Evolutionary conservation across 805 yeast genomes (phyloP), one percentile per base, ranked within the genome.

Genomic region (Hyphopichia homilentoma): DNA sequence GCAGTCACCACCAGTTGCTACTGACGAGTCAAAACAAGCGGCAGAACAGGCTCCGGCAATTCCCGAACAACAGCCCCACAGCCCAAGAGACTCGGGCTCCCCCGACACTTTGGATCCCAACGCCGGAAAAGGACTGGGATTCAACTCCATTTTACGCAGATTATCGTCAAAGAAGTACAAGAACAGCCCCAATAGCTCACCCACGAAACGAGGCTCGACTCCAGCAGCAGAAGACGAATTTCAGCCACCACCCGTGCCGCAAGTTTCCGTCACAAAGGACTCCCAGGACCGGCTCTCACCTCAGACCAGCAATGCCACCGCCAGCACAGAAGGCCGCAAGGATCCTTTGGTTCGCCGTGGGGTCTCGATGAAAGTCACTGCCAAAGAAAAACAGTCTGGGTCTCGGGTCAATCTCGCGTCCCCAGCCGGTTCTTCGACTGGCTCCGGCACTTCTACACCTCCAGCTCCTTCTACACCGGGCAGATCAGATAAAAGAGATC

Each of bases 291-390:
- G 21, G 15, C 32, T 40, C 11, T 41, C 51, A 11, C 48, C 42
- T 2, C 49, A 38, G 25, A 30, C 29, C 4, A 37, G 48, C 4
- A 22, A 20, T 22, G 7, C 16, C 12, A 26, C 9, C 11, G 6
- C 29, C 38, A 5, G 12, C 13, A n/a, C n/a, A n/a, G n/a, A n/a
- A 13, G 15, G 39, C 16, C 48, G 43, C 34, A 47, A 35, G n/a
- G 72, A 66, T 33, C 69, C 70, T 25, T 44, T 64, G 61, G 72
- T 75, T 29, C 79, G 79, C 46, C 71, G 81, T 45, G 79, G 79
- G 41, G 79, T 76, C 7, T 72, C 79, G 48, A 66, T 75, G 73
- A 75, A 72, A 47, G 70, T 75, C n/a, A 75, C 81, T 1, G 70
- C 77, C 9, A 73, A 69, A 45, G 81, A 75, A 42, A 73, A 66